Percentiles rank a stretch among this genome's conserved stretches.
Conservation (phyloP, 129 eudicot genomes). For the Erigeron canadensis region DNA sequence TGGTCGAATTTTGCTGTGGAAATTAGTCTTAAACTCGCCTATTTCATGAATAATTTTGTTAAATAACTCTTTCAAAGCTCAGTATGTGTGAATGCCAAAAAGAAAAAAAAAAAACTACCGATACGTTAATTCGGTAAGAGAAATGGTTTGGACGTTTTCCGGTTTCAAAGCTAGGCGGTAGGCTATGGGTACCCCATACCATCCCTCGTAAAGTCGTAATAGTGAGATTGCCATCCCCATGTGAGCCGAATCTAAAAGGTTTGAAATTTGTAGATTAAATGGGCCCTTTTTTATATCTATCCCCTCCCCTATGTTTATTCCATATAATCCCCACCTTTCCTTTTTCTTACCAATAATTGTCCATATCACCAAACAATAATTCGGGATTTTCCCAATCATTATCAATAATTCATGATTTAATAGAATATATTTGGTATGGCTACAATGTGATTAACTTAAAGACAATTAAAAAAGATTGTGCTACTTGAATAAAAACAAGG, state of each 20-base stretch:
- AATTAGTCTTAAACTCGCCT: constrained; percentile 54
- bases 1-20: constrained; percentile 47
- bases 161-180: background rate
- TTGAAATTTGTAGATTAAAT: constrained; percentile 26
- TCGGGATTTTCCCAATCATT: constrained; percentile 18
- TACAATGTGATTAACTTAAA: background rate
- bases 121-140: background rate
- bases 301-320: background rate
- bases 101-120: no score
- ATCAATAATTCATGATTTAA: constrained; percentile 16
- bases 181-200: no score
- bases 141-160: background rate
- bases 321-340: background rate
- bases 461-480: no score
- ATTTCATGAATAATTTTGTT: constrained; percentile 60
- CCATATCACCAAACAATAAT: background rate
- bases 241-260: constrained; percentile 27
- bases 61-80: constrained; percentile 50
- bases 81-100: no score
- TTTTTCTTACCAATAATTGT: constrained; percentile 25
- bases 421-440: constrained; percentile 1
- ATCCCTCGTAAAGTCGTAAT: constrained; percentile 3
- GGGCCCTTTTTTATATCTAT: constrained; percentile 23
- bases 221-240: constrained; percentile 33
- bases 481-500: no score